Base-by-base conservation (phyloP, 345 rosid genomes). In the Sisymbrium altissimum region DNA sequence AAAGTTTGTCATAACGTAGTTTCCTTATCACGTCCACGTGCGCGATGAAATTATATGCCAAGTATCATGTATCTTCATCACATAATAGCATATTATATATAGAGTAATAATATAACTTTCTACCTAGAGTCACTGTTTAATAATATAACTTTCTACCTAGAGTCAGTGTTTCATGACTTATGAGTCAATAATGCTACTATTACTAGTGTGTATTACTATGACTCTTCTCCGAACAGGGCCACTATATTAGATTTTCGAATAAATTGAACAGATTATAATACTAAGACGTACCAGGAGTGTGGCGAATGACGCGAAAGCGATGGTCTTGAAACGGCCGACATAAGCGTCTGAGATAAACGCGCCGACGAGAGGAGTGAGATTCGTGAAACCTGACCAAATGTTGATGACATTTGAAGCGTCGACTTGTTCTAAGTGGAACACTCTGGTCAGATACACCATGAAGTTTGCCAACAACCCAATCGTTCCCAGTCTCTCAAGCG, bases 401-500 rank as follows among this genome's bases (percentile, higher is more conserved):
- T 81, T 84, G 53, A 81, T 77, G 39, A 92, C 80, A 60, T 85
- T 89, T 5, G 84, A 81, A 38, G 84, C 81, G 19, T 66, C 77
- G 39, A 80, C 92, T 71, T 83, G 92, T 49, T 84, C 83, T 80
- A 88, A 53, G 72, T 87, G 85, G 67, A 80, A 88, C 72, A 77
- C 79, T 30, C 50, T 83, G n/a, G 84, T 64, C 56, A 90, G 73
- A 79, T 92, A 92, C 64, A 90, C 87, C 74, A 84, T 81, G 50
- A 92, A 75, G 69, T 87, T 90, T 39, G 87, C 79, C 46, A 82
- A 48, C 57, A 92, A 43, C 12, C 96, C 85, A 64, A 83, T 79
- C 1, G 95, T 74, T 11, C 91, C 98, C 23, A 88, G 56, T 77
- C 92, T 87, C 88, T 90, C 98, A 35, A 92, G 80, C 11, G 92